Conservation (phyloP, 345 rosid genomes). For the Xanthoceras sorbifolium region DNA sequence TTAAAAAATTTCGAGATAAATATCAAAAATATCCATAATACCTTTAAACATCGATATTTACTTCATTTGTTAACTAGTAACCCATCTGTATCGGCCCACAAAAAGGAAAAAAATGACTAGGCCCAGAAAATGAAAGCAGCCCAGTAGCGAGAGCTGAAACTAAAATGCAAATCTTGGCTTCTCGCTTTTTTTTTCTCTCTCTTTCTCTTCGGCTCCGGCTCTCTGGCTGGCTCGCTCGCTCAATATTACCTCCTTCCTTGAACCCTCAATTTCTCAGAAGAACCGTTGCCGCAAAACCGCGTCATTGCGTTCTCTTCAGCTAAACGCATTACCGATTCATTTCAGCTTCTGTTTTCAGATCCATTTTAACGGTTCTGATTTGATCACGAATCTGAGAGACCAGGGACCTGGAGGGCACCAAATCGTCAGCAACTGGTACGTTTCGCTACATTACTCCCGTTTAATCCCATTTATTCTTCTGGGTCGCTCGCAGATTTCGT, state of each 20-base stretch:
- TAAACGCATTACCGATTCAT: background rate
- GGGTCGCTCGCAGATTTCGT: background rate
- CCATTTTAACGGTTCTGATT: conserved; percentile 10
- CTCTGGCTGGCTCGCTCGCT: background rate
- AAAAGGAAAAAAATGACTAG: background rate
- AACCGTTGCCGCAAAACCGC: conserved; percentile 19
- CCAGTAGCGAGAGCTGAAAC: background rate
- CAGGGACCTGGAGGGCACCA: background rate
- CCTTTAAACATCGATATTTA: too few species aligned
- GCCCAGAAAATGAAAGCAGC: background rate
- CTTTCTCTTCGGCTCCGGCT: conserved; percentile 6
- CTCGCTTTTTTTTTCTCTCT: background rate
- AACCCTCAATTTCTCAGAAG: conserved; percentile 7
- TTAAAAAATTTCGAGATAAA: too few species aligned
- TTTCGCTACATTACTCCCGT: background rate
- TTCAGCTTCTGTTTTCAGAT: background rate
- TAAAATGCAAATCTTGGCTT: background rate
- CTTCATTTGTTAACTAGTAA: too few species aligned
- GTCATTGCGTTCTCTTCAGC: conserved; percentile 6
- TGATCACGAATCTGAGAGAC: conserved; percentile 12
- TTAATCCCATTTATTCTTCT: background rate
- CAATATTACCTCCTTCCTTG: conserved; percentile 5
- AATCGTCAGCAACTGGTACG: background rate
- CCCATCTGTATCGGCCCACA: too few species aligned
- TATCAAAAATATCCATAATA: too few species aligned